Percentiles rank a stretch among this genome's conserved stretches.
These are phyloP conservation scores for Leavenworthia alabamica DNA, from an alignment of 345 rosid genomes.

Conservation along the genomic window DNA sequence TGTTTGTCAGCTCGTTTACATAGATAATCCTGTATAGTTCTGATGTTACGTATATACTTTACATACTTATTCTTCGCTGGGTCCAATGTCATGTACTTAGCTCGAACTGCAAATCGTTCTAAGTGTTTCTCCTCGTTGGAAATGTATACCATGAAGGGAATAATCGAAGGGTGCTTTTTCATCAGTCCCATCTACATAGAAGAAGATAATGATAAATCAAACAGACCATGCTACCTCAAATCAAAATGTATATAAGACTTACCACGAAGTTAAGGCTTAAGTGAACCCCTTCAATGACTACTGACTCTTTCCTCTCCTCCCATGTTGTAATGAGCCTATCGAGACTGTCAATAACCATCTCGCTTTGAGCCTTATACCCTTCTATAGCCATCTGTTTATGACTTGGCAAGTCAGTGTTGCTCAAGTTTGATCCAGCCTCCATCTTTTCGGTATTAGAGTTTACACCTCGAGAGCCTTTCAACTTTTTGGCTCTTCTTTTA, in stretches of 20 bases:
- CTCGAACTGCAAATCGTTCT: slow-evolving; percentile 98
- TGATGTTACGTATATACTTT: slow-evolving; percentile 86
- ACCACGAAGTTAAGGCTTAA: slow-evolving; percentile 99
- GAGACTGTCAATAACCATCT: slow-evolving; percentile 99
- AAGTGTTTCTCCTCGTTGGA: slow-evolving; percentile 91
- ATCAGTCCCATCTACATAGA: slow-evolving; percentile 88
- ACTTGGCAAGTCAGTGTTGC: slow-evolving; percentile 46
- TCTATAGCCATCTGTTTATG: slow-evolving; percentile 92
- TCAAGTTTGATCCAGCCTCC: slow-evolving; percentile 36
- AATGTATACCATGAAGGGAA: slow-evolving; percentile 97
- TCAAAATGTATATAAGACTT: slow-evolving; percentile 23
- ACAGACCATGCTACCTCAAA: not conserved
- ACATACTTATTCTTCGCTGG: slow-evolving; percentile 95
- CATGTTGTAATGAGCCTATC: slow-evolving; percentile 93
- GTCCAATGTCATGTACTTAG: slow-evolving; percentile 97
- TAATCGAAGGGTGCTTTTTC: slow-evolving; percentile 96
- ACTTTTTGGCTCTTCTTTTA: slow-evolving; percentile 62
- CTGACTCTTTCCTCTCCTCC: slow-evolving; percentile 96
- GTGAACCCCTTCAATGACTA: slow-evolving; percentile 98
- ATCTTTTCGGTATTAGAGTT: slow-evolving; percentile 38
- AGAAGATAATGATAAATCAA: not conserved
- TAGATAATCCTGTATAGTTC: slow-evolving; percentile 93
- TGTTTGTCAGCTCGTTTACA: slow-evolving; percentile 97
- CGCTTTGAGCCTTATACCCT: slow-evolving; percentile 99
- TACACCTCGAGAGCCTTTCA: slow-evolving; percentile 44